Evolutionary conservation across 805 yeast genomes (phyloP).

Genomic region (Schwanniomyces occidentalis): DNA sequence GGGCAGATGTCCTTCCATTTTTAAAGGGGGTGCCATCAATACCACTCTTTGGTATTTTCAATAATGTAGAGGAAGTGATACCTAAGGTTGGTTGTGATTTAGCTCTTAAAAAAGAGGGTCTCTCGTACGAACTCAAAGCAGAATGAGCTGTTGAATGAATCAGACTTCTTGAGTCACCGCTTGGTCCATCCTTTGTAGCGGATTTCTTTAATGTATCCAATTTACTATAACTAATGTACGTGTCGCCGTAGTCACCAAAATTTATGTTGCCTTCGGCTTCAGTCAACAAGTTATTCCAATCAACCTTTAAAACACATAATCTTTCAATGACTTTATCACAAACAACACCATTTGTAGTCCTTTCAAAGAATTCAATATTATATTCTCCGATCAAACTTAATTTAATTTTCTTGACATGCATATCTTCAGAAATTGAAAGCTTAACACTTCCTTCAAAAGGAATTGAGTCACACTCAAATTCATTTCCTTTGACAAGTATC

Average conservation of each 20-base stretch:
- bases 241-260: constrained; percentile 45
- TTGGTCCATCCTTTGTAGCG: constrained; percentile 1
- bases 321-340: constrained; percentile 37
- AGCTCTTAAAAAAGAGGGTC: constrained; percentile 31
- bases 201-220: constrained; percentile 10
- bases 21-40: constrained; percentile 47
- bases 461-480: constrained; percentile 44
- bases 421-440: constrained; percentile 43
- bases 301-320: constrained; percentile 39
- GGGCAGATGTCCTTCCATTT: constrained; percentile 17
- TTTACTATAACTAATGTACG: constrained; percentile 23
- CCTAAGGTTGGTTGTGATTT: constrained; percentile 27
- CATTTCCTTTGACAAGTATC: constrained; percentile 44
- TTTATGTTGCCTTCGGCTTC: constrained; percentile 36
- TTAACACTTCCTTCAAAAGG: constrained; percentile 49
- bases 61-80: constrained; percentile 11
- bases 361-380: constrained; percentile 40
- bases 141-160: background rate
- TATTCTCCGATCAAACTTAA: constrained; percentile 45
- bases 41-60: constrained; percentile 35
- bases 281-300: constrained; percentile 50
- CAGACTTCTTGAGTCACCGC: no score
- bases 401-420: constrained; percentile 38
- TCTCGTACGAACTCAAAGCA: constrained; percentile 6
- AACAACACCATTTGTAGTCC: constrained; percentile 26